Base-by-base conservation (phyloP, 164 flowering plant genomes). In the Litsea cubeba region DNA sequence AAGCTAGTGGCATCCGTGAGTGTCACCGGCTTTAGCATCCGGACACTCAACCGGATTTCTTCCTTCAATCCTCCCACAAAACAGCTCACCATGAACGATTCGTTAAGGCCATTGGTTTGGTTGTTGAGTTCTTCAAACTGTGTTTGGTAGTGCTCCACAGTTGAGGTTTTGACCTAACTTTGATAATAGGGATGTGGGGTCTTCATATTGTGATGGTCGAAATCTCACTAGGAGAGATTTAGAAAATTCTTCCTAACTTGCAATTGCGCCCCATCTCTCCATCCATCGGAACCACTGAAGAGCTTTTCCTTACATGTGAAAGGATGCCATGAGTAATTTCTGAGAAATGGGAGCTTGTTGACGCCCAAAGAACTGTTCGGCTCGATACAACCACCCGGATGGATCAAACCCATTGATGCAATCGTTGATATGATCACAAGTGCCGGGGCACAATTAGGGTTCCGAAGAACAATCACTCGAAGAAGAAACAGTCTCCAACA, bases 1-100 rank as follows among this genome's bases (percentile, higher is more conserved):
- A 54, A 54, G 4, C 60, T 12, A 14, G 12, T 18, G 20, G 60
- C 60, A 14, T 54, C 17, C 0, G 1, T 14, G 2, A 12, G 60
- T 14, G 57, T 51, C 3, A 11, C 7, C 35, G 64, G 73, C 10
- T 26, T 23, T 14, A 57, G 24, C 64, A 57, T 57, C 46, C 0
- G 26, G 8, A 71, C 65, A 25, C 17, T 15, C 26, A 71, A 1
- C 40, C 12, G 18, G 35, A 71, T 71, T 8, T 71, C 50, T 7
- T 51, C 65, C 24, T 71, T 54, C 12, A 71, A 58, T 8, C 73
- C 73, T 3, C 73, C n/a, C 5, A 57, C 14, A 35, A 71, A 63
- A 23, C 14, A 63, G 14, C 65, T 63, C 12, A 63, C 65, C 65
- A 63, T 63, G 14, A 63, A 24, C 0, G 3, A 3, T 63, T 63